phyloP scores from a whole-genome alignment of 352 stramenopile species.

The Phytophthora litchii region DNA sequence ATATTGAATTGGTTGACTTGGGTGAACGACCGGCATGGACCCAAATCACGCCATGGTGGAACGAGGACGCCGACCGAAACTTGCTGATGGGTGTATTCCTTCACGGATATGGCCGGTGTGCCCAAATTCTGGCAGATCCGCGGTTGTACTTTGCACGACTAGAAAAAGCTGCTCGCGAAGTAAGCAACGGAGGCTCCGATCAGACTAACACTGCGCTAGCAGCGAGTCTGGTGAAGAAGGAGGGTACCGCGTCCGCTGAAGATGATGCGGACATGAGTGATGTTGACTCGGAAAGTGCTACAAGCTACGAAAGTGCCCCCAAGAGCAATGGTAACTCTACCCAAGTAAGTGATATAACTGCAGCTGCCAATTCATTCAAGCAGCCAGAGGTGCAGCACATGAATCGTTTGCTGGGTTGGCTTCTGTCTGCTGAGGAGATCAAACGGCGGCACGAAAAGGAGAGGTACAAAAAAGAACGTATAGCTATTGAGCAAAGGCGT shows the following conservation, averaged over 20 bases:
- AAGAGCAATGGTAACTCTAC: conserved; percentile 32
- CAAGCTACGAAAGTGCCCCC: conserved; percentile 36
- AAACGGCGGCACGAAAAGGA: conserved; percentile 85
- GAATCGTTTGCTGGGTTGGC: conserved; percentile 87
- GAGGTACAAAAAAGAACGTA: conserved; percentile 77
- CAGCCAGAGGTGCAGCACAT: conserved; percentile 90
- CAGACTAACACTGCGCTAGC: conserved; percentile 6
- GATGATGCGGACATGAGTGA: conserved; percentile 46
- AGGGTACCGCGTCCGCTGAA: conserved; percentile 8
- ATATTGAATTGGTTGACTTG: conserved; percentile 69
- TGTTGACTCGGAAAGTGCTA: conserved; percentile 54
- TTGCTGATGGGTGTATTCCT: conserved; percentile 86
- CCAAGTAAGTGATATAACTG: conserved; percentile 10
- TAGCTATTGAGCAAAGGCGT: conserved; percentile 69
- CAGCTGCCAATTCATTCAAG: conserved; percentile 66
- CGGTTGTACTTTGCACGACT: conserved; percentile 75
- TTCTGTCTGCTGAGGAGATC: conserved; percentile 86
- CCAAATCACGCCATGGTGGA: conserved; percentile 88
- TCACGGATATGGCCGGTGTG: conserved; percentile 84
- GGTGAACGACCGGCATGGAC: conserved; percentile 82
- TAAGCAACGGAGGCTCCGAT: conserved; percentile 13
- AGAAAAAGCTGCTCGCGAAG: conserved; percentile 52
- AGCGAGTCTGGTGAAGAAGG: conserved; percentile 22
- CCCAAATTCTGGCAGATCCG: conserved; percentile 79
- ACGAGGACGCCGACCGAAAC: conserved; percentile 78